Evolutionary conservation across 164 flowering plant genomes (phyloP).

Genomic region (Aristolochia contorta): DNA sequence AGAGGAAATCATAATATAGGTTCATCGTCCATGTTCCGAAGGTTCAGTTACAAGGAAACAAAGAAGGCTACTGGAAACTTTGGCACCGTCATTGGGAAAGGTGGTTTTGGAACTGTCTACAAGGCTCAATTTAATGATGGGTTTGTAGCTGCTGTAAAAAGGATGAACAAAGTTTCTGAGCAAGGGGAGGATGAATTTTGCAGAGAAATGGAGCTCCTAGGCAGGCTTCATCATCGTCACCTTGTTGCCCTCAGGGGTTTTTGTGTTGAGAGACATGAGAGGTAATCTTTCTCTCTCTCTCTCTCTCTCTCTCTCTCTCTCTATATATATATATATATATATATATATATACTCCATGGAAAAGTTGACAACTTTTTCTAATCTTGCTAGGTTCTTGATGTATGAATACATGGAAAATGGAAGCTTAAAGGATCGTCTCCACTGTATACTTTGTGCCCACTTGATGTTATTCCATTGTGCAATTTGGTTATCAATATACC

Average conservation of each 20-base stretch:
- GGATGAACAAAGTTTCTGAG: slow-evolving; percentile 72
- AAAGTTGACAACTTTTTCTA: not conserved
- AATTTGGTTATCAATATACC: not conserved
- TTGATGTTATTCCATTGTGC: not conserved
- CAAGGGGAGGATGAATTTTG: slow-evolving; percentile 86
- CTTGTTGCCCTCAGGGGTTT: slow-evolving; percentile 88
- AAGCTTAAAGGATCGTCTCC: slow-evolving; percentile 90
- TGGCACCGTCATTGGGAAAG: slow-evolving; percentile 65
- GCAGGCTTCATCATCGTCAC: slow-evolving; percentile 93
- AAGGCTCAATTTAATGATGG: slow-evolving; percentile 81
- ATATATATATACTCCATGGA: too few species aligned
- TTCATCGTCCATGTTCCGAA: slow-evolving; percentile 56
- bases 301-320: not conserved
- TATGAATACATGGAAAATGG: slow-evolving; percentile 96
- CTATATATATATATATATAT: too few species aligned
- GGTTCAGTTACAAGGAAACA: slow-evolving; percentile 74
- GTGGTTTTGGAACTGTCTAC: slow-evolving; percentile 91
- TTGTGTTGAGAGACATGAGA: slow-evolving; percentile 63
- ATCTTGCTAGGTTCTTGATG: slow-evolving; percentile 65
- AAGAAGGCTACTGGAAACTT: slow-evolving; percentile 82
- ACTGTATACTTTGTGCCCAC: slow-evolving; percentile 32
- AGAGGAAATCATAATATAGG: slow-evolving; percentile 33
- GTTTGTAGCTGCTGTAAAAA: slow-evolving; percentile 64
- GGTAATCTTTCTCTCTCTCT: slow-evolving; percentile 28
- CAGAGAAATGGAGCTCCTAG: slow-evolving; percentile 86